These are phyloP conservation scores for Chlamydomonas eustigma DNA, from an alignment of 139 green algal species.

Conservation along the genomic window DNA sequence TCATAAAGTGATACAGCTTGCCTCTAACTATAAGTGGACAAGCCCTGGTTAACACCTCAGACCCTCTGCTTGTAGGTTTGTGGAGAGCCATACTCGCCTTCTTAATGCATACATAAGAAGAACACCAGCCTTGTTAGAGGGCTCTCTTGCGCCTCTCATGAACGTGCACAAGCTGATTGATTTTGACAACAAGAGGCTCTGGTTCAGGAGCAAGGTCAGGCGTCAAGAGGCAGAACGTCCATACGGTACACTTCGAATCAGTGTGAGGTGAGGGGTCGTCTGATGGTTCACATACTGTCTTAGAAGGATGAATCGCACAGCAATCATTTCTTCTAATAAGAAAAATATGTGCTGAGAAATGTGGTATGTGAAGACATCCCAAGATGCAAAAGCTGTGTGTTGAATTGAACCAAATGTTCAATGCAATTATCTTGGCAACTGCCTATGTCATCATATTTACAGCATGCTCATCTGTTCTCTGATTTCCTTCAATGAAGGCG, in stretches of 20 bases:
- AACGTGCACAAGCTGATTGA: conserved; percentile 82
- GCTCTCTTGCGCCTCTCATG: conserved; percentile 73
- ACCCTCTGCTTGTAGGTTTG: conserved; percentile 51
- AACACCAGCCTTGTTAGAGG: conserved; percentile 73
- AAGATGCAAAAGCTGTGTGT: too few species aligned
- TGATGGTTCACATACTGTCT: background rate
- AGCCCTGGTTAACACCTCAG: too few species aligned
- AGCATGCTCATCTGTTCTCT: too few species aligned
- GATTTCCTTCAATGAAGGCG: conserved; percentile 44
- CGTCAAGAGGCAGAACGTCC: conserved; percentile 31
- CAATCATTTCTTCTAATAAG: too few species aligned
- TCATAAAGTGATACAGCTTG: too few species aligned
- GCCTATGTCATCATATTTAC: too few species aligned
- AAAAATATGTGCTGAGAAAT: too few species aligned
- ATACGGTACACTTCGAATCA: conserved; percentile 71
- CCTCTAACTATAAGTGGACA: too few species aligned
- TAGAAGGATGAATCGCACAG: too few species aligned
- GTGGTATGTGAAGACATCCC: too few species aligned
- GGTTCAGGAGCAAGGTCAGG: conserved; percentile 66
- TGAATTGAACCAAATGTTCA: too few species aligned
- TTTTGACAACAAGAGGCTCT: conserved; percentile 97
- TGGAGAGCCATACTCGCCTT: conserved; percentile 78
- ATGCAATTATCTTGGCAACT: too few species aligned
- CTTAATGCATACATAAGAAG: conserved; percentile 87
- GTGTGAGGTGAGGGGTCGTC: conserved; percentile 35